Percentiles rank a stretch among this genome's conserved stretches.
phyloP scores from a whole-genome alignment of 2,329 filamentous ascomycete species.

The Dothideomycetes sp. region DNA sequence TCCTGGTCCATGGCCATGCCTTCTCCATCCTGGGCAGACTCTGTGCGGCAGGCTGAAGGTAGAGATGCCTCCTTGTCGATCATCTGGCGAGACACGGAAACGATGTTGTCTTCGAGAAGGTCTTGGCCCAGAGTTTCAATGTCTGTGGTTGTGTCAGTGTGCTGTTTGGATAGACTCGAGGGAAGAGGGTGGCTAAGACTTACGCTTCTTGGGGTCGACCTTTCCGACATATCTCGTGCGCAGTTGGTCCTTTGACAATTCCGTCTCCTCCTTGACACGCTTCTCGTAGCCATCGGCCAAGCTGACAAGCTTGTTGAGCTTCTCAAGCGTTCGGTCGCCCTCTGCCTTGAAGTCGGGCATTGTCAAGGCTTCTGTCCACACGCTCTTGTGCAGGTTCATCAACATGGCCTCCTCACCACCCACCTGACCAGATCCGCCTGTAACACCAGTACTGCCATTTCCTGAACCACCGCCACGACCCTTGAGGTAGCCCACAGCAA shows the following conservation, averaged over 20 bases:
- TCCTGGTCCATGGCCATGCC: slow-evolving; percentile 23
- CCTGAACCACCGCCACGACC: slow-evolving; percentile 14
- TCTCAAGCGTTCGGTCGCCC: slow-evolving; percentile 75
- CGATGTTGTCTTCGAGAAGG: slow-evolving; percentile 98
- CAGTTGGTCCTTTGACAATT: slow-evolving; percentile 91
- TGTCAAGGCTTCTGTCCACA: slow-evolving; percentile 94
- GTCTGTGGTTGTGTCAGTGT: slow-evolving; percentile 37
- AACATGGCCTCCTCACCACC: slow-evolving; percentile 96
- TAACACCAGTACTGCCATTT: slow-evolving; percentile 5
- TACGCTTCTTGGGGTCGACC: slow-evolving; percentile 95
- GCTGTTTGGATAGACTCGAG: neutral
- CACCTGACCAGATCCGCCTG: slow-evolving; percentile 5
- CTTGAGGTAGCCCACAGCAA: slow-evolving; percentile 96
- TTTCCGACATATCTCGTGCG: slow-evolving; percentile 99
- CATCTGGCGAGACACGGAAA: slow-evolving; percentile 96
- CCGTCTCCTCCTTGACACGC: slow-evolving; percentile 96
- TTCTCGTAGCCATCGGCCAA: slow-evolving; percentile 97
- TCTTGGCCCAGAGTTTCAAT: slow-evolving; percentile 93
- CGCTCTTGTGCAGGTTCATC: slow-evolving; percentile 99
- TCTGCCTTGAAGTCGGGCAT: slow-evolving; percentile 94
- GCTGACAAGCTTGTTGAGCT: slow-evolving; percentile 76
- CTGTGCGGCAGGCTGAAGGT: slow-evolving; percentile 37
- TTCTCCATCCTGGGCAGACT: slow-evolving; percentile 49
- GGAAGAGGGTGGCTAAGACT: slow-evolving; percentile 21
- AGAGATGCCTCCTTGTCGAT: slow-evolving; percentile 98